These are phyloP conservation scores for Phytophthora foliorum DNA, from an alignment of 352 stramenopile species.

Conservation along the genomic window DNA sequence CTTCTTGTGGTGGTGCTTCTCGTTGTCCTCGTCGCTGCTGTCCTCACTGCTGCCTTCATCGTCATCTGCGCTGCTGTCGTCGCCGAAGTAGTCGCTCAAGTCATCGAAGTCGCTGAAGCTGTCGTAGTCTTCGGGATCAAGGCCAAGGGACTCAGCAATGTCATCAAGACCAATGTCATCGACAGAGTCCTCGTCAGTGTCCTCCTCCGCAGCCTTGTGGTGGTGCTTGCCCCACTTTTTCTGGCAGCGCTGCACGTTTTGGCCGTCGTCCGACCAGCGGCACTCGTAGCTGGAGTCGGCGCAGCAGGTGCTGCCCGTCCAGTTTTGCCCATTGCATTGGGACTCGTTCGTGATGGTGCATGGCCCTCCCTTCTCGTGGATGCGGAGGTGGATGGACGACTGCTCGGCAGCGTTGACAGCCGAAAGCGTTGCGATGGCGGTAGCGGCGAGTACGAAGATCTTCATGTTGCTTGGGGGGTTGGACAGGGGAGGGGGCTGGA, in stretches of 20 bases:
- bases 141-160: neutral
- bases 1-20: neutral
- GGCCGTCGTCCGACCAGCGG: conserved; percentile 37
- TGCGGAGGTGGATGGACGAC: conserved; percentile 23
- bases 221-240: conserved; percentile 5
- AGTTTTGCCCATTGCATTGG: conserved; percentile 47
- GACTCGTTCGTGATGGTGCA: conserved; percentile 49
- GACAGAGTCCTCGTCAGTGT: neutral
- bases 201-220: neutral
- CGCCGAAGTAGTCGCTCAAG: neutral
- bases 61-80: neutral
- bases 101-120: neutral
- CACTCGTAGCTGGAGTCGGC: conserved; percentile 36
- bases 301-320: conserved; percentile 39
- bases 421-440: conserved; percentile 5
- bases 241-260: conserved; percentile 33
- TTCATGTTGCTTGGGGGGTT: conserved; percentile 18
- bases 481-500: neutral
- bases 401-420: conserved; percentile 4
- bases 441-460: conserved; percentile 11
- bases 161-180: neutral
- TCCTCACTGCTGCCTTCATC: neutral
- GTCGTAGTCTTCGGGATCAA: neutral
- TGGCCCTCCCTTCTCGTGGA: conserved; percentile 11
- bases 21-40: neutral